phyloP scores from a whole-genome alignment of 805 yeast species.

The Candida odintsovae region DNA sequence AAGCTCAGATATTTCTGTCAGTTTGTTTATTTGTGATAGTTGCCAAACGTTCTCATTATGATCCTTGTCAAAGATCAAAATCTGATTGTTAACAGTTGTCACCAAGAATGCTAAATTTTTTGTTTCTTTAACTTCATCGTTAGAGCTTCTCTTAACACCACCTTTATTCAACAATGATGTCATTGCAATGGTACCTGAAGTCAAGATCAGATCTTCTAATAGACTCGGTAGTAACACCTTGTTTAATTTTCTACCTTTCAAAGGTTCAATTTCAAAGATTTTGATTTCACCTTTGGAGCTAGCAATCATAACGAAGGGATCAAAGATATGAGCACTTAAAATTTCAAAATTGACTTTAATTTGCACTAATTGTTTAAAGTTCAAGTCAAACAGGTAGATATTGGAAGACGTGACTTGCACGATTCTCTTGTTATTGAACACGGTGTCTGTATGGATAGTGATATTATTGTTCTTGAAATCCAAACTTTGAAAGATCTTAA shows the following conservation, averaged over 20 bases:
- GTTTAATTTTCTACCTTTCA: conserved; percentile 27
- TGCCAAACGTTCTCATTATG: conserved; percentile 36
- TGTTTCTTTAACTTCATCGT: conserved; percentile 20
- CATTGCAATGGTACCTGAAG: conserved; percentile 60
- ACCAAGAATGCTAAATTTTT: conserved; percentile 46
- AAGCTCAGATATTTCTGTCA: conserved; percentile 34
- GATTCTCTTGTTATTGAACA: conserved; percentile 49
- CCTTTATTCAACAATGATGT: conserved; percentile 38
- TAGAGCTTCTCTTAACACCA: conserved; percentile 23
- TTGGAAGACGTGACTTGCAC: conserved; percentile 71
- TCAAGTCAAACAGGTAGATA: conserved; percentile 55
- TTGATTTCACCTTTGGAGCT: conserved; percentile 67
- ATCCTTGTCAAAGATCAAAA: conserved; percentile 56
- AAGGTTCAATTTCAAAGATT: conserved; percentile 40
- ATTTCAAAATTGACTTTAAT: conserved; percentile 55
- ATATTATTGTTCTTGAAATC: conserved; percentile 58
- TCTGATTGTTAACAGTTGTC: conserved; percentile 72
- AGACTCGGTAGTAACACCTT: conserved; percentile 32
- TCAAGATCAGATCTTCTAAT: conserved; percentile 46
- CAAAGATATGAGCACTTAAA: conserved; percentile 54
- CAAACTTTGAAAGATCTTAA: conserved; percentile 53
- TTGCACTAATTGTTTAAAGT: conserved; percentile 48
- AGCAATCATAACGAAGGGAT: conserved; percentile 58
- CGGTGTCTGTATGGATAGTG: conserved; percentile 63
- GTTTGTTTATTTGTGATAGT: conserved; percentile 29